Evolutionary conservation across 1,139 yeast species (phyloP).

Genomic region (Suhomyces taliae): DNA sequence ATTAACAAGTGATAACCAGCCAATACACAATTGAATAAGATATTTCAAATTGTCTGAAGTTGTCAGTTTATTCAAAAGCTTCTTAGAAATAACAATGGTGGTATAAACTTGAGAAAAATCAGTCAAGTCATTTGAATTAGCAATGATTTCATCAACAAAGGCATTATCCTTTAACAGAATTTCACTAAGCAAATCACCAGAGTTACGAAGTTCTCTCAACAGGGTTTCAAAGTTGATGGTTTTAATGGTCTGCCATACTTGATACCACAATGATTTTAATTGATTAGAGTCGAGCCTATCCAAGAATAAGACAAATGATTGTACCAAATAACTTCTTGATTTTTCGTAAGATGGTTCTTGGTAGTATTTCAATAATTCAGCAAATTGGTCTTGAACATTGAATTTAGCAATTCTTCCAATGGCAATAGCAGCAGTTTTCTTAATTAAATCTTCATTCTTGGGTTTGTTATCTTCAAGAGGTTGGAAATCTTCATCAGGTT

Average conservation of each 20-base stretch:
- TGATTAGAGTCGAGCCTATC: constrained; percentile 5
- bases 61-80: constrained; percentile 26
- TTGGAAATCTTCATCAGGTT: constrained; percentile 7
- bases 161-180: constrained; percentile 10
- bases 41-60: constrained; percentile 15
- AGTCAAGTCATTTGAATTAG: constrained; percentile 3
- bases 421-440: constrained; percentile 51
- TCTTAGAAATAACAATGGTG: constrained; percentile 35
- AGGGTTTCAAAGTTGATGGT: constrained; percentile 12
- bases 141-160: constrained; percentile 19
- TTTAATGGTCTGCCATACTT: constrained; percentile 13
- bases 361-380: constrained; percentile 9
- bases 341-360: constrained; percentile 7
- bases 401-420: constrained; percentile 51
- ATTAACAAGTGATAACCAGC: constrained; percentile 25
- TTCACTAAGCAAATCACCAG: constrained; percentile 16
- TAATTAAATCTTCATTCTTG: constrained; percentile 37
- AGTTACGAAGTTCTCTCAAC: constrained; percentile 16
- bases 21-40: constrained; percentile 10
- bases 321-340: constrained; percentile 13
- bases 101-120: constrained; percentile 23
- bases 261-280: constrained; percentile 14
- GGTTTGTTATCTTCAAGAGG: constrained; percentile 14
- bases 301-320: constrained; percentile 13
- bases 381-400: constrained; percentile 29